Base-by-base conservation (phyloP, 768 basidiomycete species). In the Tylopilus rubrobrunneus region DNA sequence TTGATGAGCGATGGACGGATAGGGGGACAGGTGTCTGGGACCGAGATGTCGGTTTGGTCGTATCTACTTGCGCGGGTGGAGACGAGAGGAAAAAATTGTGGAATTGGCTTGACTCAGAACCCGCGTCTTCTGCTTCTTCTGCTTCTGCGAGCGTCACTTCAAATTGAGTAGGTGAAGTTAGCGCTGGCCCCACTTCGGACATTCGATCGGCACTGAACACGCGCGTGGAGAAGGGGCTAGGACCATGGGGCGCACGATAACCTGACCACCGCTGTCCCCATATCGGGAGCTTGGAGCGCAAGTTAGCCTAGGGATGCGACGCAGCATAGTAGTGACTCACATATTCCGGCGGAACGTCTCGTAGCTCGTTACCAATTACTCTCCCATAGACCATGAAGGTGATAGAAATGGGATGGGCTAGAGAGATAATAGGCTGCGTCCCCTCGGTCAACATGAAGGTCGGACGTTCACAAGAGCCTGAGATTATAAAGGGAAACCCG, bases 191-290 rank as follows among this genome's bases (percentile, higher is more conserved):
- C 45, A 67, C 43, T 57, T 69, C 57, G 7, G 55, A 45, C 62
- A 64, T 67, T 31, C 27, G 56, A 51, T 57, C 53, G 53, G 45
- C 53, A 36, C 37, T 52, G 51, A 67, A 57, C 52, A 56, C 28
- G 48, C 59, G 62, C 3, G 52, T 62, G 31, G 57, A 64, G 47
- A 67, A 69, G 21, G 58, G 43, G 34, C 67, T 69, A 29, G 67
- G 65, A 15, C 67, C 63, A 34, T 48, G 56, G 46, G 67, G 61
- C 51, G 39, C 40, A 56, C 55, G 60, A 51, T 63, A 56, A 15
- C 56, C 49, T 29, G 61, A 50, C 67, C 67, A 69, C 31, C 67
- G 63, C 49, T 67, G 65, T 53, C 69, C 69, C 69, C 69, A 71
- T 52, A 69, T 53, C 15, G 67, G 63, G 31, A 71, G 56, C 67